Evolutionary conservation across 495 filamentous ascomycete species (phyloP), one percentile per base, ranked within the genome.

Genomic region (Beverwykella pulmonaria): DNA sequence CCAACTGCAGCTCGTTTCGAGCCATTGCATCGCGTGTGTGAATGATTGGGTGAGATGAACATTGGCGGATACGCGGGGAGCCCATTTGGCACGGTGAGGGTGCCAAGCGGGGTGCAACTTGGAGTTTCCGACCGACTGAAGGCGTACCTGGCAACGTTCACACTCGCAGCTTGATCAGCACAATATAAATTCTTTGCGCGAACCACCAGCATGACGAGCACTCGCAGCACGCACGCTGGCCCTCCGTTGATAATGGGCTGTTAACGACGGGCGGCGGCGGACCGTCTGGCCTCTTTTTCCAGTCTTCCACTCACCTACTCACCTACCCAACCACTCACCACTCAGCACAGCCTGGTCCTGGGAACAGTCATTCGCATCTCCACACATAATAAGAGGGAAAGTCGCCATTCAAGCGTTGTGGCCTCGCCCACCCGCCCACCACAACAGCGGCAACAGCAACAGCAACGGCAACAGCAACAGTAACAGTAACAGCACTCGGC

Each of bases 1-100:
- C 26, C 22, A 29, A 10, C 48, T 52, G 48, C 9, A 12, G 48
- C 48, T 52, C 20, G 7, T 15, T 10, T 15, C 30, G 30, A 29
- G 53, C 19, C 30, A 32, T 44, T 20, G 27, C 27, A 29, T 19
- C 30, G 62, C 53, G 62, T 66, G 62, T 53, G 53, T 65, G 63
- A 63, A 65, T 67, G 68, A 71, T 71, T 66, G 68, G 68, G 14
- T 20, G 44, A 32, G 32, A 22, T 53, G 36, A 12, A 5, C 17
- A 22, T n/a, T 34, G 57, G 23, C 30, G 23, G 53, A 15, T 3
- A n/a, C 46, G 57, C 46, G 60, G 61, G 67, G 56, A 52, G 27
- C 1, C 34, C 23, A 48, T 48, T 53, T 39, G 53, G 30, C 10
- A 19, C 53, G n/a, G n/a, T 23, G 29, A 9, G 15, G 22, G 12